phyloP scores from a whole-genome alignment of 2,329 filamentous ascomycete species.

The Penicillium sp. region DNA sequence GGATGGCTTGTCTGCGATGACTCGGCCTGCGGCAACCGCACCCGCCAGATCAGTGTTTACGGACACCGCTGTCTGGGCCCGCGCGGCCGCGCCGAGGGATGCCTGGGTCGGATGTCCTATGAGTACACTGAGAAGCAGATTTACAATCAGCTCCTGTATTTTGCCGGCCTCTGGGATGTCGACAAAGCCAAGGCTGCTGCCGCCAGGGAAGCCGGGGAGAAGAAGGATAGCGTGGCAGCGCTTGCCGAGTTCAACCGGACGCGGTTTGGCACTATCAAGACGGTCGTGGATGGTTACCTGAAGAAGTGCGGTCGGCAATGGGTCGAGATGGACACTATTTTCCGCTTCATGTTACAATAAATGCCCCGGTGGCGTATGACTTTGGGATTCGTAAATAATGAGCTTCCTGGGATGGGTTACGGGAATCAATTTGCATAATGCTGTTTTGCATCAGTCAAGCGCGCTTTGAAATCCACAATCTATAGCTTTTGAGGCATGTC shows the following conservation, averaged over 20 bases:
- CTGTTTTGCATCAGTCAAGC: background rate
- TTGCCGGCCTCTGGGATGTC: conserved; percentile 78
- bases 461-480: too few species aligned
- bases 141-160: conserved; percentile 93
- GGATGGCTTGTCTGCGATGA: conserved; percentile 90
- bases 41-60: conserved; percentile 88
- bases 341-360: conserved; percentile 55
- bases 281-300: conserved; percentile 74
- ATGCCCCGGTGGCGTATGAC: conserved; percentile 21
- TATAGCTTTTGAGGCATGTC: background rate
- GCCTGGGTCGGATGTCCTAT: conserved; percentile 80
- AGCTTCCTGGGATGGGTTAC: conserved; percentile 6
- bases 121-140: conserved; percentile 83
- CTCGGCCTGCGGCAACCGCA: conserved; percentile 76
- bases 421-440: conserved; percentile 14
- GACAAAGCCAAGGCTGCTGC: conserved; percentile 66
- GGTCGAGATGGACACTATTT: conserved; percentile 89
- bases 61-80: conserved; percentile 85
- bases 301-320: conserved; percentile 87
- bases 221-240: conserved; percentile 62
- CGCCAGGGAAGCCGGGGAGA: conserved; percentile 49
- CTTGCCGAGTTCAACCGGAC: conserved; percentile 77
- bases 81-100: conserved; percentile 76
- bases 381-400: conserved; percentile 28
- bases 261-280: conserved; percentile 70